Conservation (phyloP, 2,329 filamentous ascomycete species). For the Neofusicoccum umdonicola region DNA sequence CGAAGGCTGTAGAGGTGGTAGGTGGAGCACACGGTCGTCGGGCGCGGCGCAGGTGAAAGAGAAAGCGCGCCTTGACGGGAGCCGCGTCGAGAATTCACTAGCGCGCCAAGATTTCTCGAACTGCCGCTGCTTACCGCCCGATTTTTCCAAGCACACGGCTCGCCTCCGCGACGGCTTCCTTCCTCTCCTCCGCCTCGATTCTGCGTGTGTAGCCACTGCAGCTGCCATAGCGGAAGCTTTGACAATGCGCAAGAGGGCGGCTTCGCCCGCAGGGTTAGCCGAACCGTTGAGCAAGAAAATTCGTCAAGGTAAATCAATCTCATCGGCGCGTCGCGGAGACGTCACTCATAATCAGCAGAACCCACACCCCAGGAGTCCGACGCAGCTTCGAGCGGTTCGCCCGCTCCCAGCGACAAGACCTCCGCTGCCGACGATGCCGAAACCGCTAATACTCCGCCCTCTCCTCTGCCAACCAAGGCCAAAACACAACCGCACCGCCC, state of each 20-base stretch:
- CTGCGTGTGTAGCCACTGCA: background rate
- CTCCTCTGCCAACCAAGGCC: background rate
- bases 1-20: background rate
- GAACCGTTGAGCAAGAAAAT: constrained; percentile 25
- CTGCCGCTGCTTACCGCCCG: constrained; percentile 1
- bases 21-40: background rate
- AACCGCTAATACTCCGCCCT: constrained; percentile 25
- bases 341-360: background rate
- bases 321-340: background rate
- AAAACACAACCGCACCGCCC: constrained; percentile 46
- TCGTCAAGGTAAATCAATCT: constrained; percentile 24
- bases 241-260: constrained; percentile 6
- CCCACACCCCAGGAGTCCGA: background rate
- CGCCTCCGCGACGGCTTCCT: background rate
- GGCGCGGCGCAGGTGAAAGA: constrained; percentile 8
- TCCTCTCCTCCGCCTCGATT: background rate
- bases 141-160: constrained; percentile 8
- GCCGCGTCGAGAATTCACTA: constrained; percentile 15
- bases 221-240: background rate
- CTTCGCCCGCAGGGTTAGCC: background rate
- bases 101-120: background rate
- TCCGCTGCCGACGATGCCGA: background rate
- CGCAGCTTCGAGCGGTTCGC: background rate
- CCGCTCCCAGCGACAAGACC: background rate
- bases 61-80: constrained; percentile 1